Base-by-base conservation (phyloP, 1,284 basidiomycete genomes). In the Moesziomyces antarcticus region DNA sequence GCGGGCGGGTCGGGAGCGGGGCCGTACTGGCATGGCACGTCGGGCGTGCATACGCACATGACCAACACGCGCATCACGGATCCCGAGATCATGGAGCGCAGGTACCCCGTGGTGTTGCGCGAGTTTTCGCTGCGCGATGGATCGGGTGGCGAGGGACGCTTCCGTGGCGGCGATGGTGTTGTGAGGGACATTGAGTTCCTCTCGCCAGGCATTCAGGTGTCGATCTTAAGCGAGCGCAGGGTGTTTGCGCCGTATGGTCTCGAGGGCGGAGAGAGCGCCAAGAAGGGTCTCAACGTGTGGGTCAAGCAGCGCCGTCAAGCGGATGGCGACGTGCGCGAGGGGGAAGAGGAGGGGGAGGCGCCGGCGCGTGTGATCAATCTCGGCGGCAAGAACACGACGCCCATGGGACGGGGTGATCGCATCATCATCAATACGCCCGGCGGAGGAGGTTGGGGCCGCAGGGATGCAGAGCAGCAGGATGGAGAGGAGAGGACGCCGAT, bases 1-100 rank as follows among this genome's bases (percentile, higher is more conserved):
- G 93, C 92, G 9, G 95, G 95, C 13, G 95, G 95, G 4, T 78
- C 91, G 6, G 95, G 95, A 3, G 94, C 95, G 0, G 95, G 95
- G 0, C 92, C 93, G 1, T 86, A 86, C 7, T 97, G 94, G 94
- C 89, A 95, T 77, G 95, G 95, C 3, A 85, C 84, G 2, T 77
- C 73, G 11, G 82, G 84, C n/a, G 80, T 81, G 5, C 84, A 84
- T 51, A 79, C 78, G 20, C 93, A 95, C 82, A 97, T 97, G 85
- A 97, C 94, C 5, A 97, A 97, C 85, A 96, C 94, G 7, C 77
- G 84, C n/a, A 84, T 85, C 49, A 84, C 85, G 3, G 95, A 97
- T 76, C 91, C 94, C 20, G 94, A 97, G 83, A 92, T 96, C 80
- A 88, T 97, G 51, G 94, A 97, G 85, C 88, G 93, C 47, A 89